Evolutionary conservation across 257 asterid genomes (phyloP), one percentile per base, ranked within the genome.

Genomic region (Lycium barbarum): DNA sequence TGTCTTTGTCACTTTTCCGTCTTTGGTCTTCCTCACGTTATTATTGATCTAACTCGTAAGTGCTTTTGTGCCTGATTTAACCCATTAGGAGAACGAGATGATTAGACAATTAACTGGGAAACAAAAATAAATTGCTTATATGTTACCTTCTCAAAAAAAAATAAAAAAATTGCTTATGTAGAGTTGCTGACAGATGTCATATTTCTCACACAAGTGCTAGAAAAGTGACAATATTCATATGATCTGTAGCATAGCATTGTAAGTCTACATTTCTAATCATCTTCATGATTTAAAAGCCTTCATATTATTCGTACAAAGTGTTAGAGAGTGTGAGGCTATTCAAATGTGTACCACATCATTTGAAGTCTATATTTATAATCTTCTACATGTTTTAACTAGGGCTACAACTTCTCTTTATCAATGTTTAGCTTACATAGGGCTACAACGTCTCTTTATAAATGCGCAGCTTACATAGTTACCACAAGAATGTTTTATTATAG

Each of bases 221-320:
- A 74, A 57, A 49, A 74, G 20, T 47, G 61, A 49, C 2, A 40
- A 22, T 49, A 20, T 74, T 20, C 61, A 12, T 74, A 74, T 74
- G 80, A 74, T 20, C n/a, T 45, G 58, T n/a, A 2, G 80, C 80
- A 72, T 72, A 43, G 36, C 35, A 18, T 72, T 72, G 36, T 70
- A 47, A 47, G 61, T 73, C 12, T 47, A 73, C 81, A 73, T 20
- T 74, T 20, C 20, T 74, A 20, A 47, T 73, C 61, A n/a, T 73
- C 20, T 47, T 11, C 61, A 49, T 74, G 40, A 10, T 74, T 74
- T 74, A 73, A 74, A 40, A 74, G 40, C 80, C 58, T 72, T 71
- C 57, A 43, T 51, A 43, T 45, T 74, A 74, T 47, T 74, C n/a
- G 49, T 22, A 74, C 59, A 47, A 74, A 26, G 20, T 47, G 81